Conservation (phyloP, 345 rosid genomes). For the Orychophragmus violaceus region DNA sequence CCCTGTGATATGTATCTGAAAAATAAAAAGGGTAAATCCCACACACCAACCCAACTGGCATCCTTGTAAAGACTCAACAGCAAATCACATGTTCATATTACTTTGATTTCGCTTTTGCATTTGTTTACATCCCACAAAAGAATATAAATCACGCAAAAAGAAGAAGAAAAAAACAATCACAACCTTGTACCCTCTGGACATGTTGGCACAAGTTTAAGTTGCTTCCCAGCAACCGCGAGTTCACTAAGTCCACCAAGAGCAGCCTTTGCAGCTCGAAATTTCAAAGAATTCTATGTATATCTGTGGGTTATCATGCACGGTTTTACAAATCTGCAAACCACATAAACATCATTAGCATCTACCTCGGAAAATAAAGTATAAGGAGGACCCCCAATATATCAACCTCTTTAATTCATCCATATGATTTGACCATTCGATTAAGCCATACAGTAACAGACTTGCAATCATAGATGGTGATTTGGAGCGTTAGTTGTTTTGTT, state of each 20-base stretch:
- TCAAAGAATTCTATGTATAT: conserved; percentile 79
- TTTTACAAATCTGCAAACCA: conserved; percentile 56
- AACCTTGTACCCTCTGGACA: conserved; percentile 46
- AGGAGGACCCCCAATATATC: not conserved
- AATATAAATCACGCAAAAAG: conserved; percentile 4
- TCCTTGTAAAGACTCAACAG: not conserved
- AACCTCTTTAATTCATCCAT: conserved; percentile 75
- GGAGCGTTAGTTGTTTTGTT: too few relatives aligned
- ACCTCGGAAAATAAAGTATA: not conserved
- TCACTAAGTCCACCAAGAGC: conserved; percentile 61
- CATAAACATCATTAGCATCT: conserved; percentile 14
- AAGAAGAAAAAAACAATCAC: conserved; percentile 27
- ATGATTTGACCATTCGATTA: conserved; percentile 41
- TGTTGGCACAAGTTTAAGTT: conserved; percentile 58
- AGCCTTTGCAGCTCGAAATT: conserved; percentile 74
- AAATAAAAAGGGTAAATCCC: conserved; percentile 2
- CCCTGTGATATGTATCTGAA: conserved; percentile 44
- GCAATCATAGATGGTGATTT: too few relatives aligned
- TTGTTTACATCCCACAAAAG: not conserved
- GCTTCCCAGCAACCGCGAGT: conserved; percentile 69
- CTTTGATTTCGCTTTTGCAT: not conserved
- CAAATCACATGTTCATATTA: conserved; percentile 2
- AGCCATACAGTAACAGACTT: too few relatives aligned
- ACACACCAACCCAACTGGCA: not conserved
- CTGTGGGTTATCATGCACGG: conserved; percentile 46